Conservation (phyloP, 1,284 basidiomycete species). For the Stereum hirsutum region DNA sequence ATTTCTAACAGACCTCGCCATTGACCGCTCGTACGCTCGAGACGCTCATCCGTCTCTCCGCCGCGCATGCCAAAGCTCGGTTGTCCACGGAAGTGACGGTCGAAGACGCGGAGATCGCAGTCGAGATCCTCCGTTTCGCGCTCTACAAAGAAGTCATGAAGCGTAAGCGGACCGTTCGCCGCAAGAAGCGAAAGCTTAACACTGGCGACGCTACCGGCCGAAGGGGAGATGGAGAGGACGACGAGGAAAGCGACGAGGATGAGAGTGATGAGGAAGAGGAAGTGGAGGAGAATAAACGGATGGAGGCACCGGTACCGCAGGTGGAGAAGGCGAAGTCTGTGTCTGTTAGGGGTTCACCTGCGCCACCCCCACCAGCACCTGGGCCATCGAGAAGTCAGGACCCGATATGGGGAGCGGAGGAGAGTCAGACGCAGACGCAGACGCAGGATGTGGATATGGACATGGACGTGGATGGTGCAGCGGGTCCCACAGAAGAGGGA, state of each 20-base stretch:
- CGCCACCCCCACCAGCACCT: constrained; percentile 6
- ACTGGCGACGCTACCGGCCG: constrained; percentile 37
- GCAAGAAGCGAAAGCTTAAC: constrained; percentile 78
- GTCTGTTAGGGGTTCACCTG: too few relatives aligned
- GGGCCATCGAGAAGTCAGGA: constrained; percentile 23
- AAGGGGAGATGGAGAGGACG: constrained; percentile 31
- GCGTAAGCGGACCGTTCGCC: constrained; percentile 56
- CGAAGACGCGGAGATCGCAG: constrained; percentile 84
- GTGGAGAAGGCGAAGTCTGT: constrained; percentile 23
- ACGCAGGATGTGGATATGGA: constrained; percentile 52
- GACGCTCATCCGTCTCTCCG: constrained; percentile 96
- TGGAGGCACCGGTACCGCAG: constrained; percentile 32
- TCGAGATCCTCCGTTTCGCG: constrained; percentile 94
- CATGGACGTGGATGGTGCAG: constrained; percentile 26
- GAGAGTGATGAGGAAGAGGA: constrained; percentile 44
- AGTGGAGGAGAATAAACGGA: constrained; percentile 40
- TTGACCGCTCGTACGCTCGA: constrained; percentile 98
- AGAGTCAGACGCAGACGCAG: constrained; percentile 25
- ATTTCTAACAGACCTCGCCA: constrained; percentile 72
- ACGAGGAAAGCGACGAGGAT: constrained; percentile 29
- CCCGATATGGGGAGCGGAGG: constrained; percentile 45
- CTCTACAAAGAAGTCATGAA: constrained; percentile 97
- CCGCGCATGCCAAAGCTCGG: constrained; percentile 95
- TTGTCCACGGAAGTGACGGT: constrained; percentile 82
- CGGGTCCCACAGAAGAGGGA: constrained; percentile 28